Evolutionary conservation across 2,329 filamentous ascomycete genomes (phyloP), one percentile per base, ranked within the genome.

Genomic region (Stagonosporopsis tanaceti): DNA sequence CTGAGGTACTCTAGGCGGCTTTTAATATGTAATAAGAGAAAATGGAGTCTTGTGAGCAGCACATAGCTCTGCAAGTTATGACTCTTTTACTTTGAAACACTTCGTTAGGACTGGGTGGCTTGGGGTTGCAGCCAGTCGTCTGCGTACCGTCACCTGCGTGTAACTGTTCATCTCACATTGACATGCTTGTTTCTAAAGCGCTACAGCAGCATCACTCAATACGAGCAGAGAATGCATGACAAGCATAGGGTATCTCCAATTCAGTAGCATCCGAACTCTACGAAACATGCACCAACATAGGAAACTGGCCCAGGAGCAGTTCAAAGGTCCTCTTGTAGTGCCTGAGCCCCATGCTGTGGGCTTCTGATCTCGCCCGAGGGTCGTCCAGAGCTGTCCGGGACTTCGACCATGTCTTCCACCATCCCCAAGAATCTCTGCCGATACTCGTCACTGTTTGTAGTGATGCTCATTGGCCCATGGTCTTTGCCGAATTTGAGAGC

Each of bases 381-480:
- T 41, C 63, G 59, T 15, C 72, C 72, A 35, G 71, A 53, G 50
- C 72, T 75, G 47, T 75, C 74, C 17, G 57, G 62, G 2, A 76
- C 64, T 47, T 76, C 75, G 0, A 77, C 60, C 60, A 77, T 73
- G 9, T 64, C 61, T 30, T 79, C 74, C 6, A 84, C 78, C 83
- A 86, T 85, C 7, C 74, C 68, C 35, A 85, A 63, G 58, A 86
- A 86, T 42, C 84, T 78, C 62, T 82, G 74, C 14, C 87, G 80
- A 66, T 93, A 93, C 75, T 92, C 90, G 0, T 80, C 78, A 9
- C 87, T 85, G 6, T 85, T 84, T 0, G 89, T 89, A 0, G 89
- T 92, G 52, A 92, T 90, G 58, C 86, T 89, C 89, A 92, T 93
- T 0, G 85, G 88, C 0, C 89, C 89, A 64, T 89, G 82, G 2